Conservation (phyloP, 1,139 yeast species). For the Taiozyma sp. region DNA sequence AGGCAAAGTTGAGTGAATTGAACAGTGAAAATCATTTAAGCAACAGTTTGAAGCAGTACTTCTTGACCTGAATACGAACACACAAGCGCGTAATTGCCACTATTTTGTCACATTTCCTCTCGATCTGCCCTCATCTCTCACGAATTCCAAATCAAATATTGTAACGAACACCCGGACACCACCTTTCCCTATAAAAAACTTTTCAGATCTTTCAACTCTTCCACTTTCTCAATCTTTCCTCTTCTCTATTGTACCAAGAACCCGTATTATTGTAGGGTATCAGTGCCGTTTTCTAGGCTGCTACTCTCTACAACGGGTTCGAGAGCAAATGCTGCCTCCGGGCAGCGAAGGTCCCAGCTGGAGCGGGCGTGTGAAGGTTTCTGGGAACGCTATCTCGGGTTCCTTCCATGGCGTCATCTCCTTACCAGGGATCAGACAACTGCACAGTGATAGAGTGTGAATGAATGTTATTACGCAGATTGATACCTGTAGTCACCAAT, state of each 20-base stretch:
- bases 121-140: neutral
- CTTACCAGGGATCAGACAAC: conserved; percentile 20
- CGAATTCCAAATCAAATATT: neutral
- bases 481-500: neutral
- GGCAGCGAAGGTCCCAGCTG: conserved; percentile 20
- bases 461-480: neutral
- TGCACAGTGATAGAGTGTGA: neutral
- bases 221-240: conserved; percentile 1
- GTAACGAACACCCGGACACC: neutral
- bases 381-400: conserved; percentile 13
- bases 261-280: conserved; percentile 26
- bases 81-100: neutral
- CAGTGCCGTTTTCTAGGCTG: conserved; percentile 21
- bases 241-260: conserved; percentile 21
- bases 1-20: neutral
- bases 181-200: neutral
- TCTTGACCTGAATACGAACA: neutral
- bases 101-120: neutral
- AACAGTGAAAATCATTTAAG: neutral
- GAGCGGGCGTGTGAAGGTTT: conserved; percentile 18
- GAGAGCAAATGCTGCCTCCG: conserved; percentile 16
- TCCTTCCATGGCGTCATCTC: conserved; percentile 19
- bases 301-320: conserved; percentile 26
- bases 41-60: neutral
- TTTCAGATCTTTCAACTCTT: neutral